Conservation (phyloP, 2,329 filamentous ascomycete genomes). For the Aspergillus pseudoglaucus region DNA sequence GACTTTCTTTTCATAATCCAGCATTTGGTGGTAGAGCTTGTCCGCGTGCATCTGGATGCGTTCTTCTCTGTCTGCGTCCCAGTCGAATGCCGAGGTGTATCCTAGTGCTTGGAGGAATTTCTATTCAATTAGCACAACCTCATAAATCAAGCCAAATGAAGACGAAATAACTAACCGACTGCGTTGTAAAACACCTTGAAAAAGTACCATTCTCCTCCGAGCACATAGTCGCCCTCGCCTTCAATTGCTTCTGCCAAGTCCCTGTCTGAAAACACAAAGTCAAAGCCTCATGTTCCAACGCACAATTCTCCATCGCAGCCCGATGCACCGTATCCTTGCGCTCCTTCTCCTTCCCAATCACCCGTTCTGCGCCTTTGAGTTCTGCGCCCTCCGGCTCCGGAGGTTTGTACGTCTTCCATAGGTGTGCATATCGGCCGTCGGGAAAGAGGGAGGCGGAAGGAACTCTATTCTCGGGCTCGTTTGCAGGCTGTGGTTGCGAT, state of each 20-base stretch:
- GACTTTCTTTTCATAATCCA: slow-evolving; percentile 71
- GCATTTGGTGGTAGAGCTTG: slow-evolving; percentile 77
- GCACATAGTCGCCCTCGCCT: slow-evolving; percentile 65
- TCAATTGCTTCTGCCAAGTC: slow-evolving; percentile 52
- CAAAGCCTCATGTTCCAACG: slow-evolving; percentile 76
- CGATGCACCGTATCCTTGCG: slow-evolving; percentile 69
- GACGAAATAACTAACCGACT: slow-evolving; percentile 56
- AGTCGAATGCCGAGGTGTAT: slow-evolving; percentile 65
- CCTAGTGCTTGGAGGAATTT: slow-evolving; percentile 87
- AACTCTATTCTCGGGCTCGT: slow-evolving; percentile 23
- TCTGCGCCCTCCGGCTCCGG: slow-evolving; percentile 66
- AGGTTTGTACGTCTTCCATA: slow-evolving; percentile 88
- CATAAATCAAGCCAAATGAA: not conserved
- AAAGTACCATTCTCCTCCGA: slow-evolving; percentile 68
- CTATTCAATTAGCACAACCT: slow-evolving; percentile 31
- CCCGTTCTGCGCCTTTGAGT: slow-evolving; percentile 71
- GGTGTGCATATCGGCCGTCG: slow-evolving; percentile 70
- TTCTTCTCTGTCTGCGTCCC: slow-evolving; percentile 65
- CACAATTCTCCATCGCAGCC: slow-evolving; percentile 89
- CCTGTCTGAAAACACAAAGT: slow-evolving; percentile 74
- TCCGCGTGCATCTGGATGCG: slow-evolving; percentile 95
- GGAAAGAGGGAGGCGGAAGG: slow-evolving; percentile 53
- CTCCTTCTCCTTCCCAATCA: slow-evolving; percentile 78
- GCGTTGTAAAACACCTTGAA: slow-evolving; percentile 82
- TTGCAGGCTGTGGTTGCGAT: slow-evolving; percentile 17